Conservation (phyloP, 805 yeast species). For the Hanseniaspora vineae region DNA sequence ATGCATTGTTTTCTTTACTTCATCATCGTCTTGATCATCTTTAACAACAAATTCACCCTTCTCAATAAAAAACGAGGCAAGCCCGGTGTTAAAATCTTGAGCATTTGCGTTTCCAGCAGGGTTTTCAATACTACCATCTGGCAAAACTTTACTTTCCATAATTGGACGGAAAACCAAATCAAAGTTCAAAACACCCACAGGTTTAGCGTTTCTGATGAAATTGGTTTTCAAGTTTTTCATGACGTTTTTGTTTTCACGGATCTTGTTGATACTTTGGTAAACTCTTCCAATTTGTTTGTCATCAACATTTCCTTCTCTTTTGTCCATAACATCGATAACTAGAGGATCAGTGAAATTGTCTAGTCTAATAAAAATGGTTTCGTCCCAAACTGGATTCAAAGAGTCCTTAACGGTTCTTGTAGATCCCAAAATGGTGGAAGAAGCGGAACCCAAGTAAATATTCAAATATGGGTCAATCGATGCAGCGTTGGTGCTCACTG, state of each 20-base stretch:
- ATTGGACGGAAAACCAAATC: slow-evolving; percentile 72
- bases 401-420: slow-evolving; percentile 62
- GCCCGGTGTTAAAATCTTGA: slow-evolving; percentile 91
- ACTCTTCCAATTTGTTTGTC: slow-evolving; percentile 73
- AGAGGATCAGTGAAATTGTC: slow-evolving; percentile 74
- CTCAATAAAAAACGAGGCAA: slow-evolving; percentile 45
- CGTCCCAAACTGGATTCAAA: slow-evolving; percentile 69
- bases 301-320: slow-evolving; percentile 55
- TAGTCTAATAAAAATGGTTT: slow-evolving; percentile 58
- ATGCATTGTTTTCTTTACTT: slow-evolving; percentile 28
- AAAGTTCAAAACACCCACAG: slow-evolving; percentile 61
- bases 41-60: slow-evolving; percentile 22
- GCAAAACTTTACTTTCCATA: slow-evolving; percentile 38
- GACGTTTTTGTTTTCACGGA: slow-evolving; percentile 36
- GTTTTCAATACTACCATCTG: slow-evolving; percentile 63
- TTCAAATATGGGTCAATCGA: slow-evolving; percentile 85
- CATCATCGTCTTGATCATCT: slow-evolving; percentile 21
- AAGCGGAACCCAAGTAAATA: slow-evolving; percentile 40
- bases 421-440: slow-evolving; percentile 28
- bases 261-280: slow-evolving; percentile 56
- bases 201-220: slow-evolving; percentile 70
- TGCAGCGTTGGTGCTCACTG: slow-evolving; percentile 43
- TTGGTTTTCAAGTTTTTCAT: slow-evolving; percentile 38
- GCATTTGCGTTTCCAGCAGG: background rate
- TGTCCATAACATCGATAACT: slow-evolving; percentile 57